Percentiles rank a stretch among this genome's conserved stretches.
Conservation (phyloP, 2,329 filamentous ascomycete genomes). For the Coleophoma eucalyptorum region DNA sequence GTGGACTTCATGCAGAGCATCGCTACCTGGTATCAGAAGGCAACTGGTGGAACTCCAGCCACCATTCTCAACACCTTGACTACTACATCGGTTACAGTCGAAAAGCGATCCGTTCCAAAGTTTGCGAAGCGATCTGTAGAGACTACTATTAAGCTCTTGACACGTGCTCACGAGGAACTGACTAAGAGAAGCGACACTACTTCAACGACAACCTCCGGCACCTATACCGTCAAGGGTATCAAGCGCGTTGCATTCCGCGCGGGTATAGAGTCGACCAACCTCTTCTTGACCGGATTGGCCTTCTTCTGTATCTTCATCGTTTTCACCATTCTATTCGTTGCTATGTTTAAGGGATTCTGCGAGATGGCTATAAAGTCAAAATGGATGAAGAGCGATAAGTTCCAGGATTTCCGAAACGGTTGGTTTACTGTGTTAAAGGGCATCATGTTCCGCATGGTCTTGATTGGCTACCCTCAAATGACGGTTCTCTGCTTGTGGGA, state of each 20-base stretch:
- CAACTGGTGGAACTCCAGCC: slow-evolving; percentile 82
- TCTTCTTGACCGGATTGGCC: slow-evolving; percentile 86
- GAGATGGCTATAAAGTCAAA: slow-evolving; percentile 71
- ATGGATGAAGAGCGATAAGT: slow-evolving; percentile 81
- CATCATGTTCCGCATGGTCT: slow-evolving; percentile 83
- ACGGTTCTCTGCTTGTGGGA: slow-evolving; percentile 91
- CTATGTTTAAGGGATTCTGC: slow-evolving; percentile 75
- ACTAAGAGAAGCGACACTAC: slow-evolving; percentile 47
- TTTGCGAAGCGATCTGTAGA: slow-evolving; percentile 43
- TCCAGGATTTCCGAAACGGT: slow-evolving; percentile 89
- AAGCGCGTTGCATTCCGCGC: slow-evolving; percentile 85
- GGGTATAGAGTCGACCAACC: slow-evolving; percentile 82
- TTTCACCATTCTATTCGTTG: slow-evolving; percentile 67
- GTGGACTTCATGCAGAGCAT: slow-evolving; percentile 84
- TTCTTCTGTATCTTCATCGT: slow-evolving; percentile 86
- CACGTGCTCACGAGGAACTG: slow-evolving; percentile 29
- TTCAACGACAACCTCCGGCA: slow-evolving; percentile 50
- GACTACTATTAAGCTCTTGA: slow-evolving; percentile 22
- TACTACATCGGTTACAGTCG: slow-evolving; percentile 78
- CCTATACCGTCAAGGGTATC: slow-evolving; percentile 71
- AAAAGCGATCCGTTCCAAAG: slow-evolving; percentile 43
- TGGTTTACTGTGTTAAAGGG: slow-evolving; percentile 93
- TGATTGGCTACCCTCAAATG: slow-evolving; percentile 92
- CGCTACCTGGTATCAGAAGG: slow-evolving; percentile 92
- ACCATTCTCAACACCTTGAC: slow-evolving; percentile 71